Conservation (phyloP, 2,329 filamentous ascomycete species). For the Curvularia eragrostidis region DNA sequence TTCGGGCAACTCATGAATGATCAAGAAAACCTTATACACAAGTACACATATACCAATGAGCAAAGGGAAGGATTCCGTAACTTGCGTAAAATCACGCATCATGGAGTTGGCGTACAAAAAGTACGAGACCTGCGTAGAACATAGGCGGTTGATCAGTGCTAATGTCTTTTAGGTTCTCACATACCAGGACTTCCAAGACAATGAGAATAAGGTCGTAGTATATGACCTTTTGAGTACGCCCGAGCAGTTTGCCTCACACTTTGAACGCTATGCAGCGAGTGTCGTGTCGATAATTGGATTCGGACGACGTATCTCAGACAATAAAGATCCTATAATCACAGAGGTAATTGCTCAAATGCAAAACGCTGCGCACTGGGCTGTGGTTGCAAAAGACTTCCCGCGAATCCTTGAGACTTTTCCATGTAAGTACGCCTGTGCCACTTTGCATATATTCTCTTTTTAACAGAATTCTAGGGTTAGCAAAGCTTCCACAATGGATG, state of each 20-base stretch:
- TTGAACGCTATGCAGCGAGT: slow-evolving; percentile 61
- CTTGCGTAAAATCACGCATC: slow-evolving; percentile 42
- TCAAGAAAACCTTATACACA: slow-evolving; percentile 45
- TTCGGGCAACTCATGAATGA: slow-evolving; percentile 49
- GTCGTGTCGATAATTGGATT: slow-evolving; percentile 65
- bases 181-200: slow-evolving; percentile 65
- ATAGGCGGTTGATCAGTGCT: neutral
- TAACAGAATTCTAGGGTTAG: slow-evolving; percentile 49
- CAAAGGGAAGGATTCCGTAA: slow-evolving; percentile 41
- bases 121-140: slow-evolving; percentile 38
- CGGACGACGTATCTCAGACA: slow-evolving; percentile 59
- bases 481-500: slow-evolving; percentile 58
- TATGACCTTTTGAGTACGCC: slow-evolving; percentile 56
- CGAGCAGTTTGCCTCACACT: slow-evolving; percentile 59
- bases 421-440: neutral
- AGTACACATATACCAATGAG: slow-evolving; percentile 39
- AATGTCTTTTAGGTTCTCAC: slow-evolving; percentile 20
- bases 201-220: slow-evolving; percentile 63
- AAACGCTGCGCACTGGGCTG: slow-evolving; percentile 60
- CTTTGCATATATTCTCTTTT: no score
- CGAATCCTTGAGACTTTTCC: slow-evolving; percentile 65
- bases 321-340: slow-evolving; percentile 63
- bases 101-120: slow-evolving; percentile 55
- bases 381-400: slow-evolving; percentile 61
- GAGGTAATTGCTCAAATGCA: slow-evolving; percentile 66